Percentiles rank a stretch among this genome's conserved stretches.
These are phyloP conservation scores for Drechslera avenae DNA, from an alignment of 2,329 filamentous ascomycete genomes.

Conservation along the genomic window DNA sequence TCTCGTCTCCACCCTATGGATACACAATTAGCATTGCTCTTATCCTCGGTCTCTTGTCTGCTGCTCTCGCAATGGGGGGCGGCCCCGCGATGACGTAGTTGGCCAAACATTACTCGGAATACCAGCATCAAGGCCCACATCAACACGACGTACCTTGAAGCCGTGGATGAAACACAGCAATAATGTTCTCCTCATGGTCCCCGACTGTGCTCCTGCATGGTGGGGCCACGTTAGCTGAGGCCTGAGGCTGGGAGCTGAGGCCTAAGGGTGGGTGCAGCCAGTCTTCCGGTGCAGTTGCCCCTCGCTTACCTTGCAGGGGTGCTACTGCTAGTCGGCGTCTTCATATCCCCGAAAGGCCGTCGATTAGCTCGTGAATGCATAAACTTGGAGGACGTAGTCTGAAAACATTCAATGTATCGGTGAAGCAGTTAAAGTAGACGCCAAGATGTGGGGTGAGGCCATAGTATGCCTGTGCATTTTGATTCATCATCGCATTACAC, in stretches of 20 bases:
- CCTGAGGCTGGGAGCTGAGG: constrained; percentile 7
- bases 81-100: constrained; percentile 7
- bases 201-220: constrained; percentile 44
- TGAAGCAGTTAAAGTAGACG: not conserved
- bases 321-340: not conserved
- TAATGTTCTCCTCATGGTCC: constrained; percentile 75
- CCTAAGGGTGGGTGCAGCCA: not conserved
- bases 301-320: constrained; percentile 21
- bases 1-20: constrained; percentile 72
- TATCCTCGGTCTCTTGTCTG: not conserved
- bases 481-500: constrained; percentile 1
- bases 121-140: too few relatives aligned
- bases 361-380: constrained; percentile 3
- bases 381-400: not conserved
- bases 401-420: not conserved
- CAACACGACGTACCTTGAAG: constrained; percentile 67
- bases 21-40: constrained; percentile 15
- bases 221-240: constrained; percentile 15
- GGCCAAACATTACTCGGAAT: too few relatives aligned
- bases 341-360: not conserved
- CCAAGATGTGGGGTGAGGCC: not conserved
- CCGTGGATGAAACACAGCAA: constrained; percentile 85
- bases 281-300: constrained; percentile 19
- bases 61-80: not conserved
- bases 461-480: not conserved